Evolutionary conservation across 169 alveolate genomes (phyloP).

Genomic region (Besnoitia besnoiti): DNA sequence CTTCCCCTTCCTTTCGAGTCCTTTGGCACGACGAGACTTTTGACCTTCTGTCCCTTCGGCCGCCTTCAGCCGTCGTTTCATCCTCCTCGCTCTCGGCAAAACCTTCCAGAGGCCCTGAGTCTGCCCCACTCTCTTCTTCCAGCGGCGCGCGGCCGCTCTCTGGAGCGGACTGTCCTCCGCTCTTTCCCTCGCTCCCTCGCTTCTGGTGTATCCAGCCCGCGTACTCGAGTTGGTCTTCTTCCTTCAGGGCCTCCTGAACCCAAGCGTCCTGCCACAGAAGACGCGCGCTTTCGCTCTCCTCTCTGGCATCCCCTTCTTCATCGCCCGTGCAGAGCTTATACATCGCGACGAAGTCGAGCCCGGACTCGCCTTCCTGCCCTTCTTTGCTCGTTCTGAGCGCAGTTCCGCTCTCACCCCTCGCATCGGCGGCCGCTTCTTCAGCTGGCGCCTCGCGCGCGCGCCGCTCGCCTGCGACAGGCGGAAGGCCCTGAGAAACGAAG

Average conservation of each 20-base stretch:
- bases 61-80: not conserved
- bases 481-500: conserved; percentile 26
- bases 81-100: not conserved
- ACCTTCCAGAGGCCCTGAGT: too few relatives aligned
- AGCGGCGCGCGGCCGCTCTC: too few relatives aligned
- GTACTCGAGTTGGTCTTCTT: not conserved
- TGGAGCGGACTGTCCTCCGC: too few relatives aligned
- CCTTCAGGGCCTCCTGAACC: conserved; percentile 12
- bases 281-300: not conserved
- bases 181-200: not conserved
- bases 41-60: too few relatives aligned
- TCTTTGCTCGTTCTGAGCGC: not conserved
- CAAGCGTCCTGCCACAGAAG: not conserved
- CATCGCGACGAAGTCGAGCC: not conserved
- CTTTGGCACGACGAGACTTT: too few relatives aligned
- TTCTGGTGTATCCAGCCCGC: not conserved
- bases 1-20: not conserved
- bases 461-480: not conserved
- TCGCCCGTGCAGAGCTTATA: not conserved
- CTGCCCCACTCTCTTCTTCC: too few relatives aligned
- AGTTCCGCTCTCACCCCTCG: not conserved
- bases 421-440: not conserved
- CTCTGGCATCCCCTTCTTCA: not conserved
- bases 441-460: not conserved
- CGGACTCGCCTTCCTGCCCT: not conserved